A percentile compares a stretch with the other conserved stretches of the same genome.
Evolutionary conservation across 306 rosid species (phyloP).

Genomic region (Rosa lucieae): DNA sequence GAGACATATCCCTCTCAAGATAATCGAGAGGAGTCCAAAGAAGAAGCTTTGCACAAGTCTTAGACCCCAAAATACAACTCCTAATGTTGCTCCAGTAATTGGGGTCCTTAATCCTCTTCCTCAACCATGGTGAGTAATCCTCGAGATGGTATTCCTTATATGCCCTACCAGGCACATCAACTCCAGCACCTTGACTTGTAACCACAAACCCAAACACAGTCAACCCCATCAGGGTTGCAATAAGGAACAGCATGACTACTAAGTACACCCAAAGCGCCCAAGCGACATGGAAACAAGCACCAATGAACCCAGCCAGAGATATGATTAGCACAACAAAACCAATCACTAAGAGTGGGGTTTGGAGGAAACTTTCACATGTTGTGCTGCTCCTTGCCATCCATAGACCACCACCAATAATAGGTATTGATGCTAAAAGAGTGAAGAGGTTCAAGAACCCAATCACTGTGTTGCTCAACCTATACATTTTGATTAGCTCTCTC

Average conservation of each 20-base stretch:
- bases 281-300: constrained; percentile 91
- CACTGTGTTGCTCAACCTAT: constrained; percentile 90
- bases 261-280: constrained; percentile 92
- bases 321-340: constrained; percentile 79
- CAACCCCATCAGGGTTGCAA: constrained; percentile 57
- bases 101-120: constrained; percentile 59
- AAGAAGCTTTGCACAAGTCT: constrained; percentile 58
- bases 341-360: constrained; percentile 73
- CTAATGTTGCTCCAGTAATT: constrained; percentile 67
- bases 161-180: constrained; percentile 65
- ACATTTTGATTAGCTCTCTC: constrained; percentile 33
- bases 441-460: constrained; percentile 84
- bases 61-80: constrained; percentile 78
- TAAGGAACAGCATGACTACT: constrained; percentile 73
- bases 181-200: constrained; percentile 67
- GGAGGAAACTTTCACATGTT: constrained; percentile 76
- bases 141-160: constrained; percentile 62
- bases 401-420: constrained; percentile 86
- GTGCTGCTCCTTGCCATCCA: constrained; percentile 93
- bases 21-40: constrained; percentile 78
- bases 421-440: constrained; percentile 85
- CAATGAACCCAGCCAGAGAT: constrained; percentile 87
- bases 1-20: constrained; percentile 67
- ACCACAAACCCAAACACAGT: constrained; percentile 85
- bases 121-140: constrained; percentile 80